Percentiles rank a stretch among this genome's conserved stretches.
Evolutionary conservation across 371 early-diverging fungal genomes (phyloP).

Genomic region (Apophysomyces ossiformis): DNA sequence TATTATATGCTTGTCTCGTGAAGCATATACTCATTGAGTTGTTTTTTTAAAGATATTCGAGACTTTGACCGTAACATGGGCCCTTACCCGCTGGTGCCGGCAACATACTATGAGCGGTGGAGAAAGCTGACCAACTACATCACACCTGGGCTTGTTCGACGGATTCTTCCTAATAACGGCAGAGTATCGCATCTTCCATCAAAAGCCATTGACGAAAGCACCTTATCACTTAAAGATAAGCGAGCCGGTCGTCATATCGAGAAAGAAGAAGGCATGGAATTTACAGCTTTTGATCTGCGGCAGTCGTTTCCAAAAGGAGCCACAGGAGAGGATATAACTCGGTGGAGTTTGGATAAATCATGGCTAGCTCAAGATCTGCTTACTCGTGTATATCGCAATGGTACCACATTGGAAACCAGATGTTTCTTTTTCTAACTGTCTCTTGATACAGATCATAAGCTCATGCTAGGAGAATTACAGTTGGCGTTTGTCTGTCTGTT

Average conservation of each 20-base stretch:
- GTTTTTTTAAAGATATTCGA: constrained; percentile 62
- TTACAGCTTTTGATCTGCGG: constrained; percentile 76
- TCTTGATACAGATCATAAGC: constrained; percentile 34
- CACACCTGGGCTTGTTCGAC: constrained; percentile 52
- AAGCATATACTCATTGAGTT: background rate
- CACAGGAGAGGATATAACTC: constrained; percentile 71
- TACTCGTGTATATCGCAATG: constrained; percentile 42
- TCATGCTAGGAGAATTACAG: constrained; percentile 82
- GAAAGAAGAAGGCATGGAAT: constrained; percentile 55
- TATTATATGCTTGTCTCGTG: background rate
- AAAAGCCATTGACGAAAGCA: constrained; percentile 19
- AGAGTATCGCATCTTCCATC: constrained; percentile 53
- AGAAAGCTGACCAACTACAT: constrained; percentile 69
- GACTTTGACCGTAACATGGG: constrained; percentile 86
- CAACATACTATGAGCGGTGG: constrained; percentile 76
- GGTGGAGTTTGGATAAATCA: constrained; percentile 90
- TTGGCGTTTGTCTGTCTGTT: constrained; percentile 81
- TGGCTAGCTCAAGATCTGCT: constrained; percentile 73
- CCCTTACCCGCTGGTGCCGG: constrained; percentile 80
- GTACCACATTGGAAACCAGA: constrained; percentile 28
- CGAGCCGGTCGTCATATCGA: constrained; percentile 45
- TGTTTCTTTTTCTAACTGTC: background rate
- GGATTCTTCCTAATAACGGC: constrained; percentile 68
- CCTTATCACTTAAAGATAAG: constrained; percentile 28
- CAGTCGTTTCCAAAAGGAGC: constrained; percentile 82